These are phyloP conservation scores for Naganishia onofrii DNA, from an alignment of 768 basidiomycete species.

Conservation along the genomic window DNA sequence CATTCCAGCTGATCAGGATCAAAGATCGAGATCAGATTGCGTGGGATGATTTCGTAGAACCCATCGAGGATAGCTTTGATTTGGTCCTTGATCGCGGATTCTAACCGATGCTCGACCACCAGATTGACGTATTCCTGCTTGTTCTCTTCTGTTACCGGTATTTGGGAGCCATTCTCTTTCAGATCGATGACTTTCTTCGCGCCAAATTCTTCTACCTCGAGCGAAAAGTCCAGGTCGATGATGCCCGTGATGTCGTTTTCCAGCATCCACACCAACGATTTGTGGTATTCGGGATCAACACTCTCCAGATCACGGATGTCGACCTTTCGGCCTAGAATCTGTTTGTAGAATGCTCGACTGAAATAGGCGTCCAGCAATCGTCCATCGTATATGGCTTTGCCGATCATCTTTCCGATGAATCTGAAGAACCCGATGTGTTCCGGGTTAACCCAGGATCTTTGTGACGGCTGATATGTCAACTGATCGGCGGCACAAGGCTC, in stretches of 20 bases:
- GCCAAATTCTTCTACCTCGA: slow-evolving; percentile 97
- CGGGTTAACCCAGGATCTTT: slow-evolving; percentile 61
- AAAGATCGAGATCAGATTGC: slow-evolving; percentile 81
- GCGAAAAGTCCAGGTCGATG: slow-evolving; percentile 74
- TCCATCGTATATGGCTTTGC: slow-evolving; percentile 85
- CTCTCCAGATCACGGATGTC: slow-evolving; percentile 96
- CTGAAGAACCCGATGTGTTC: slow-evolving; percentile 98
- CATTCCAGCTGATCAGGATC: slow-evolving; percentile 47
- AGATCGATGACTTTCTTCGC: slow-evolving; percentile 80
- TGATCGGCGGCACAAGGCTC: slow-evolving; percentile 95
- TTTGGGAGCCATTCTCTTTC: slow-evolving; percentile 76
- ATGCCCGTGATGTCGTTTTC: slow-evolving; percentile 71
- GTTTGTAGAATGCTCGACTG: slow-evolving; percentile 91
- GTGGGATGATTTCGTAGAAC: slow-evolving; percentile 96
- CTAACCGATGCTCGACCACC: slow-evolving; percentile 88
- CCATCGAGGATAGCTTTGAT: slow-evolving; percentile 84
- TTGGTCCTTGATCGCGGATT: slow-evolving; percentile 92
- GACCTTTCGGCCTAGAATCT: slow-evolving; percentile 87
- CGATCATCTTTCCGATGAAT: slow-evolving; percentile 95
- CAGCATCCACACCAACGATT: slow-evolving; percentile 94
- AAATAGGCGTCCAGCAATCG: slow-evolving; percentile 97
- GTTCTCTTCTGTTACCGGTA: slow-evolving; percentile 93
- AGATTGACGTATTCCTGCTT: slow-evolving; percentile 93
- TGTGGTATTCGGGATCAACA: slow-evolving; percentile 98
- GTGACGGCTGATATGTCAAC: slow-evolving; percentile 83